Conservation (phyloP, 2,329 filamentous ascomycete species). For the Clonostachys chloroleuca region DNA sequence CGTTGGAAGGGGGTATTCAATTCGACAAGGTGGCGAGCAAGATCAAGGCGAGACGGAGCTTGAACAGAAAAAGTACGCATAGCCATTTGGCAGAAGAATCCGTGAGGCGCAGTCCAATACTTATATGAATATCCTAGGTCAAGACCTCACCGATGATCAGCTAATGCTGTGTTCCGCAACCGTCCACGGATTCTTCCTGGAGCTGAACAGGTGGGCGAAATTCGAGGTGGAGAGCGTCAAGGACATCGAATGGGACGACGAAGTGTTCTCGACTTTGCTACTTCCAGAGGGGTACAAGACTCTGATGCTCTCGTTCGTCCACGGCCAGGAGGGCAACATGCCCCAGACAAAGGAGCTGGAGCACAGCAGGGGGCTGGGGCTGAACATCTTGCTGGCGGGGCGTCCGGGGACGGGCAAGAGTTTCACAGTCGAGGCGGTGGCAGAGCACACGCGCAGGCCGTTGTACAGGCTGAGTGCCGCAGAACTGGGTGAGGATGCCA, state of each 20-base stretch:
- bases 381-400: constrained; percentile 43
- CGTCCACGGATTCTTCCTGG: constrained; percentile 24
- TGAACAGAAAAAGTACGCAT: too few relatives aligned
- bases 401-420: constrained; percentile 46
- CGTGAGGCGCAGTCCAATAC: constrained; percentile 13
- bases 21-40: too few relatives aligned
- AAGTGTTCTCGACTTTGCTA: constrained; percentile 37
- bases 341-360: constrained; percentile 45
- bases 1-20: too few relatives aligned
- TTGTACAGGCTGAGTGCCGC: constrained; percentile 3
- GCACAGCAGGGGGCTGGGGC: constrained; percentile 43
- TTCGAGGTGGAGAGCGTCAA: constrained; percentile 32
- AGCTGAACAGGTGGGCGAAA: constrained; percentile 12
- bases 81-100: too few relatives aligned
- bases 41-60: too few relatives aligned
- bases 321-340: constrained; percentile 25
- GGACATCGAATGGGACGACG: constrained; percentile 35
- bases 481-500: constrained; percentile 19
- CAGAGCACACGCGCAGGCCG: constrained; percentile 2
- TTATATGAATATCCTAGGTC: neutral
- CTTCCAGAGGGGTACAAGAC: constrained; percentile 38
- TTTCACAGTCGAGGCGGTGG: constrained; percentile 29
- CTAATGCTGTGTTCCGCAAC: constrained; percentile 8
- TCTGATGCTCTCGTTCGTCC: constrained; percentile 26
- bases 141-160: constrained; percentile 6